A percentile compares a stretch with the other conserved stretches of the same genome.
Conservation (phyloP, 177 flowering plant species). For the Telopea speciosissima region DNA sequence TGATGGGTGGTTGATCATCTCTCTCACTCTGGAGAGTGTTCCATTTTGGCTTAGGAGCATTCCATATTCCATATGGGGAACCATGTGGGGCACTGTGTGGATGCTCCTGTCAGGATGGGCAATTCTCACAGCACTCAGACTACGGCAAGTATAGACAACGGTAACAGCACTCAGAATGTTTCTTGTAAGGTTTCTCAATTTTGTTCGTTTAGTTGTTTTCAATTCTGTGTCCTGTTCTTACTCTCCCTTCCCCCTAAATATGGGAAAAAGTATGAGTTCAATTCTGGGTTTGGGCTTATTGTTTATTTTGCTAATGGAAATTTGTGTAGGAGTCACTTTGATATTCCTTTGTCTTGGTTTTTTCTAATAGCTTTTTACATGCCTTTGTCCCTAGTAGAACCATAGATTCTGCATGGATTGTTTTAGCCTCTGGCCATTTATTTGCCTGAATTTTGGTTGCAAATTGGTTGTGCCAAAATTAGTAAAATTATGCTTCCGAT, state of each 20-base stretch:
- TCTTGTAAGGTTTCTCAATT: constrained; percentile 15
- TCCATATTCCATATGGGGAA: constrained; percentile 14
- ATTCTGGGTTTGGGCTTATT: not conserved
- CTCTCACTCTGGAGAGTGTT: too few relatives aligned
- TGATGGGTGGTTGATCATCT: too few relatives aligned
- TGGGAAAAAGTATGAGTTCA: too few relatives aligned
- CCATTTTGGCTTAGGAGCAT: too few relatives aligned
- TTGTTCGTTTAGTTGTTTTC: too few relatives aligned
- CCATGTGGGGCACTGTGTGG: constrained; percentile 1
- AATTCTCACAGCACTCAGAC: constrained; percentile 15
- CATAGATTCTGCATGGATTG: not conserved
- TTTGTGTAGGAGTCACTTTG: not conserved
- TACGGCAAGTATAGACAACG: too few relatives aligned
- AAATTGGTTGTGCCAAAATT: too few relatives aligned
- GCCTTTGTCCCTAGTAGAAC: not conserved
- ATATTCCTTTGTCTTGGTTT: too few relatives aligned
- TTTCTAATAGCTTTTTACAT: too few relatives aligned
- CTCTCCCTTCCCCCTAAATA: too few relatives aligned
- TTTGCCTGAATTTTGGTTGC: not conserved
- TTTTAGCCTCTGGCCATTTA: not conserved
- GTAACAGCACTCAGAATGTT: constrained; percentile 10
- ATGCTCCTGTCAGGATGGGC: constrained; percentile 22
- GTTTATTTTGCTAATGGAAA: too few relatives aligned
- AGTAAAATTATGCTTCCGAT: too few relatives aligned
- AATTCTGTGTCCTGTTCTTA: not conserved